Base-by-base conservation (phyloP, 1,284 basidiomycete species). In the Cryptococcus maquisensis region DNA sequence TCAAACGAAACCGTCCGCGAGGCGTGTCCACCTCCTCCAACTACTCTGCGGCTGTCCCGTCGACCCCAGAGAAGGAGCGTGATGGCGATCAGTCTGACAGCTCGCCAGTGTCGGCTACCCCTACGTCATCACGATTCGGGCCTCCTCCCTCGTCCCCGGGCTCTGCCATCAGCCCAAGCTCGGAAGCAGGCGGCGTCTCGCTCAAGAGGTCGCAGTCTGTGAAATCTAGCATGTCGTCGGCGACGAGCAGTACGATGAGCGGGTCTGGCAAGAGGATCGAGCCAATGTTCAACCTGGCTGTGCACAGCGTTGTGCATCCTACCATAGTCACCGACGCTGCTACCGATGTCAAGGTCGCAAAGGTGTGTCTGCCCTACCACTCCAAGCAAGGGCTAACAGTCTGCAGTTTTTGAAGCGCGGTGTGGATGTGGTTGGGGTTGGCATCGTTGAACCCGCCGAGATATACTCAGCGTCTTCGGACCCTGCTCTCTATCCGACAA, bases 301-400 rank as follows among this genome's bases (percentile, higher is more conserved):
- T 75, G 2, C 94, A 98, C 76, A 90, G 90, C 62, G 90, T 98
- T 54, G 83, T 95, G 79, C 87, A 91, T 10, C 94, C 94, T 59
- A 86, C 86, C 28, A 86, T 96, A 54, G 84, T 90, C 32, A 72
- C 72, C 6, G 72, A 75, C 52, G 73, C 75, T 36, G 93, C 92
- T 3, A 98, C 95, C 0, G 95, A 98, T 62, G 89, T 89, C 28
- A 91, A 90, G 73, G 86, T 98, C 12, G 93, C 94, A 16, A 91
- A 87, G 61, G 71, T 73, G 47, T 55, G 70, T 62, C 35, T 24
- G 28, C 28, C 21, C 10, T n/a, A n/a, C n/a, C n/a, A n/a, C n/a
- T n/a, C n/a, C n/a, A n/a, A n/a, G n/a, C n/a, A n/a, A n/a, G n/a
- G 10, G 28, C 20, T 48, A 12, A 39, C 47, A 47, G 4, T 28